Base-by-base conservation (phyloP, 129 eudicot species). In the Tagetes patula region DNA sequence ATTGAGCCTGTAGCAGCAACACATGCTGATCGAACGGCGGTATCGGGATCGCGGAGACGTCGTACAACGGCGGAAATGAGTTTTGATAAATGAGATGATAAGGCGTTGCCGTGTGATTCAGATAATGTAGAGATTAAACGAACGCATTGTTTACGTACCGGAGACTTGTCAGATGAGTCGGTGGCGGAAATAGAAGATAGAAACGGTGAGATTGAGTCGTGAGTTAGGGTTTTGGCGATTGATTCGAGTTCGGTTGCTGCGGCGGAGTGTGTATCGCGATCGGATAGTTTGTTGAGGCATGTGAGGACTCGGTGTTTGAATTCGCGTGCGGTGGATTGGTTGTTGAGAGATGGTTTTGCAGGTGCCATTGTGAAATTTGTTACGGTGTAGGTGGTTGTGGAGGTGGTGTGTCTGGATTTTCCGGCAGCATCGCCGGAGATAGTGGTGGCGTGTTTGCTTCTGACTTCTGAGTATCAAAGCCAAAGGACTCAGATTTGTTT, bases 231-330 rank as follows among this genome's bases (percentile, higher is more conserved):
- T 72, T 76, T 85, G 13, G 92, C 89, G 20, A 94, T 94, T 10
- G 86, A 76, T 40, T 90, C 91, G 41, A 94, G 96, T 47, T 90
- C 96, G 7, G 77, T 8, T 48, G 92, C 92, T 5, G 98, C 96
- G 14, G 88, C 84, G 46, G 96, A 60, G 80, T 87, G 91, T 6
- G 98, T 94, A 59, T 94, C 98, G 12, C 96, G 82, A 70, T 94
- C 98, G 50, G 98, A 84, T 37, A 94, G 91, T 67, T 87, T 86
- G 81, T 82, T 90, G 70, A 94, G 87, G 85, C 91, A 89, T 27
- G 87, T 90, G 73, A 87, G 91, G 3, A 88, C 85, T 14, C 89
- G 82, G 46, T 87, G 96, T 74, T 88, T 91, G 69, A 94, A 86
- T 50, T 89, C 96, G 36, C 91, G 91, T 33, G 90, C 48, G 13